These are phyloP conservation scores for Chaetomiaceae sp. DNA, from an alignment of 2,329 filamentous ascomycete genomes.

Conservation along the genomic window DNA sequence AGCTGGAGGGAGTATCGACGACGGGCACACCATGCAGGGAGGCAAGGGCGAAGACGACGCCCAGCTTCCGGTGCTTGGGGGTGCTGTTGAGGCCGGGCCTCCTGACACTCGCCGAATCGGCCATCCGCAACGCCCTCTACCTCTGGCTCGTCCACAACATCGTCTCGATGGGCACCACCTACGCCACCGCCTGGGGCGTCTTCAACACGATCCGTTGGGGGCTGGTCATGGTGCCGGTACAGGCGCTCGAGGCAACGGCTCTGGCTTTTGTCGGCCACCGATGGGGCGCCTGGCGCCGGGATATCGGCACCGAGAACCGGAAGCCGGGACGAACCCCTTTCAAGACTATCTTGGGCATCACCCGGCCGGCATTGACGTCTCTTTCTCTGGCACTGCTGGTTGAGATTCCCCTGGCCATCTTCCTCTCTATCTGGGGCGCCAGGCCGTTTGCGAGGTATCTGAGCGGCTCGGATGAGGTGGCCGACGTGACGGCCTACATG, in stretches of 20 bases:
- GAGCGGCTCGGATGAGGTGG: slow-evolving; percentile 52
- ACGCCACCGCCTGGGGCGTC: slow-evolving; percentile 68
- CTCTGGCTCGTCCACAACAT: slow-evolving; percentile 66
- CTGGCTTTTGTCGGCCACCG: slow-evolving; percentile 62
- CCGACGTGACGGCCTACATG: slow-evolving; percentile 60
- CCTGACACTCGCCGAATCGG: slow-evolving; percentile 60
- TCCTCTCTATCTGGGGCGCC: slow-evolving; percentile 57
- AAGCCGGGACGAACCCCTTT: slow-evolving; percentile 20
- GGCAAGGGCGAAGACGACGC: slow-evolving; percentile 14
- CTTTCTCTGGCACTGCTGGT: slow-evolving; percentile 49
- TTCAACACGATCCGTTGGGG: slow-evolving; percentile 74
- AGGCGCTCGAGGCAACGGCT: slow-evolving; percentile 60
- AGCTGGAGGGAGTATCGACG: slow-evolving; percentile 17
- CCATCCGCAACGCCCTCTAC: slow-evolving; percentile 64
- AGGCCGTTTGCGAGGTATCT: slow-evolving; percentile 59
- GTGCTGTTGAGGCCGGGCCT: slow-evolving; percentile 54
- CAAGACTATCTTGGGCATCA: slow-evolving; percentile 35
- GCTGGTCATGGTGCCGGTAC: slow-evolving; percentile 68
- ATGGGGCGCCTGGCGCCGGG: slow-evolving; percentile 53
- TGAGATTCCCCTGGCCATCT: slow-evolving; percentile 59
- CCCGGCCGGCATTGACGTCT: slow-evolving; percentile 50
- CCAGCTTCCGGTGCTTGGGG: slow-evolving; percentile 42
- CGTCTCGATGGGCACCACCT: slow-evolving; percentile 57
- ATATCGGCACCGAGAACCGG: slow-evolving; percentile 24
- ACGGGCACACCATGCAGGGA: not conserved